Percentiles rank a stretch among this genome's conserved stretches.
phyloP scores from a whole-genome alignment of 2,329 filamentous ascomycete species.

The Microsporum ferrugineum region DNA sequence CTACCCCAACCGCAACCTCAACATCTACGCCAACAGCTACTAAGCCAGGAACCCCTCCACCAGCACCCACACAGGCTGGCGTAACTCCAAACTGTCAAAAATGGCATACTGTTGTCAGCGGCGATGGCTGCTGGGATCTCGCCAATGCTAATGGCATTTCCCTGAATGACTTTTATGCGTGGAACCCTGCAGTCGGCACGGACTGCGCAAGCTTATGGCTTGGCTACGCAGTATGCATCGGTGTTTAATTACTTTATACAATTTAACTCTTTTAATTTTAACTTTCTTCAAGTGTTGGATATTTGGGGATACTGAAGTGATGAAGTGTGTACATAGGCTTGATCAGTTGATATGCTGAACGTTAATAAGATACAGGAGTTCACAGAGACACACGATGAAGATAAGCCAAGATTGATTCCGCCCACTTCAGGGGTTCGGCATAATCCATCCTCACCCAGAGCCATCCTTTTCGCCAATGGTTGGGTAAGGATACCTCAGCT shows the following conservation, averaged over 20 bases:
- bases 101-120: background rate
- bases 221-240: background rate
- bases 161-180: constrained; percentile 12
- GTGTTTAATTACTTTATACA: background rate
- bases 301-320: too few relatives aligned
- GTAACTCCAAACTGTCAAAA: background rate
- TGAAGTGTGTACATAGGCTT: too few relatives aligned
- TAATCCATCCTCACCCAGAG: too few relatives aligned
- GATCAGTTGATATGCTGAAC: too few relatives aligned
- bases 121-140: background rate
- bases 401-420: too few relatives aligned
- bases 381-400: too few relatives aligned
- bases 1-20: background rate
- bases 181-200: constrained; percentile 16
- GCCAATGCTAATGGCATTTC: constrained; percentile 10
- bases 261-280: too few relatives aligned
- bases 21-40: background rate
- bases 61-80: background rate
- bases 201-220: background rate
- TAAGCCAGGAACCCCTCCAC: background rate
- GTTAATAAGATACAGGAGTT: too few relatives aligned
- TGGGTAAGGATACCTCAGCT: too few relatives aligned
- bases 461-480: too few relatives aligned
- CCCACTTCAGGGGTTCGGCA: too few relatives aligned
- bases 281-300: background rate